Percentiles rank a stretch among this genome's conserved stretches.
Evolutionary conservation across 305 asterid genomes (phyloP).

Genomic region (Fraxinus paxiana): DNA sequence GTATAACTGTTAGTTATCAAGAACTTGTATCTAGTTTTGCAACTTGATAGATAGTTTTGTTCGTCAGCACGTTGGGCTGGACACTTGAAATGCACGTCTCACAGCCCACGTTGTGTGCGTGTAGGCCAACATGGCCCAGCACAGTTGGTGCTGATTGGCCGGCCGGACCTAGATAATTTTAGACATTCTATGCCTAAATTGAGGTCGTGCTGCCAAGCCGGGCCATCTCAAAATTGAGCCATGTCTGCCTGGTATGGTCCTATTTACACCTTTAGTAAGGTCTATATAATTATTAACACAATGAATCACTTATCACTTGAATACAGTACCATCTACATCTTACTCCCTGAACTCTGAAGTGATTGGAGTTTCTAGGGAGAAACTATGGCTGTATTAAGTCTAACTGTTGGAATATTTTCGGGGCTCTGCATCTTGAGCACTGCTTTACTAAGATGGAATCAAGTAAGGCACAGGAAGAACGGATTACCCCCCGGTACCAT

Average conservation of each 20-base stretch:
- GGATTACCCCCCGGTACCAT: constrained; percentile 93
- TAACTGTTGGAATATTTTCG: constrained; percentile 45
- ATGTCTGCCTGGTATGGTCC: background rate
- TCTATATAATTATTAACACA: background rate
- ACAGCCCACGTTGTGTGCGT: background rate
- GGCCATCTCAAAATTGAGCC: background rate
- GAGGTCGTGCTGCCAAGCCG: background rate
- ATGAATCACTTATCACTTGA: constrained; percentile 42
- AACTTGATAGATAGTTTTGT: constrained; percentile 4
- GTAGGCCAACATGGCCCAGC: background rate
- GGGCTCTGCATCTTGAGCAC: constrained; percentile 58
- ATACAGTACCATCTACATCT: constrained; percentile 1
- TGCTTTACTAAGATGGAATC: constrained; percentile 82
- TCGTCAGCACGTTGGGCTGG: background rate
- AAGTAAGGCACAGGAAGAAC: constrained; percentile 62
- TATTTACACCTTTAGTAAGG: background rate
- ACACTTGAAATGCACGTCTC: constrained; percentile 25
- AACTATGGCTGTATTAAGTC: constrained; percentile 64
- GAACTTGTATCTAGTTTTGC: background rate
- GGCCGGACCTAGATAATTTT: background rate
- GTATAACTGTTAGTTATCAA: background rate
- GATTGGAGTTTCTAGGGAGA: constrained; percentile 39
- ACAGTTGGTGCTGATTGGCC: too few species aligned
- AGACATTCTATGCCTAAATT: background rate
- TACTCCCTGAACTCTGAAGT: constrained; percentile 25